Percentiles rank a stretch among this genome's conserved stretches.
Conservation (phyloP, 2,329 filamentous ascomycete species). For the Westerdykella sp. region DNA sequence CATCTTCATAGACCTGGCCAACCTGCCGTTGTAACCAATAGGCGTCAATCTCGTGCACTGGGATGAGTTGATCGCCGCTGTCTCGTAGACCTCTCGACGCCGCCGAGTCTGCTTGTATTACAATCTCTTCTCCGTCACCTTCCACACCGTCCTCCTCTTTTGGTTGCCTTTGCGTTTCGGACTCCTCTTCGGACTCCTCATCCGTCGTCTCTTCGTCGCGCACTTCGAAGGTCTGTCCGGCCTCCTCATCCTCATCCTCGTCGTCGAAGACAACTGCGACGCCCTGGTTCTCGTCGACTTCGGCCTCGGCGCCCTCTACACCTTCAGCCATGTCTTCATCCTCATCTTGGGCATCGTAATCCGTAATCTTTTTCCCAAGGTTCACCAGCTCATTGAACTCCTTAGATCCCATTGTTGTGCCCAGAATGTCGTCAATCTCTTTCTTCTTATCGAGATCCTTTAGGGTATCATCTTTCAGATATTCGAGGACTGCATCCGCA, state of each 20-base stretch:
- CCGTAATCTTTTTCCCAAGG: conserved; percentile 95
- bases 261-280: conserved; percentile 97
- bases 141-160: conserved; percentile 45
- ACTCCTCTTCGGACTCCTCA: conserved; percentile 59
- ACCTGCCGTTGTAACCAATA: conserved; percentile 97
- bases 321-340: conserved; percentile 76
- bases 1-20: conserved; percentile 79
- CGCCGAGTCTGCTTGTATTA: conserved; percentile 64
- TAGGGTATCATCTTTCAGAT: conserved; percentile 87
- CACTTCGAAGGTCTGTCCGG: conserved; percentile 73
- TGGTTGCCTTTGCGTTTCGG: conserved; percentile 46
- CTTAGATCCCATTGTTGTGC: conserved; percentile 73
- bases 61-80: conserved; percentile 54
- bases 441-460: conserved; percentile 99
- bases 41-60: conserved; percentile 87
- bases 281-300: conserved; percentile 84
- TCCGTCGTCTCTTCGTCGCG: conserved; percentile 79
- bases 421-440: conserved; percentile 88
- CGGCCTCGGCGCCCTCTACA: conserved; percentile 57
- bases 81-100: conserved; percentile 36
- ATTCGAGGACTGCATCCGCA: conserved; percentile 84
- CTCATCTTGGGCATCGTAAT: conserved; percentile 94
- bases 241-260: conserved; percentile 71
- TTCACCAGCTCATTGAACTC: conserved; percentile 97
- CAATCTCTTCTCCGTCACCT: conserved; percentile 65